Percentiles rank a stretch among this genome's conserved stretches.
These are phyloP conservation scores for Neurospora sp. DNA, from an alignment of 495 filamentous ascomycete species.

Conservation along the genomic window DNA sequence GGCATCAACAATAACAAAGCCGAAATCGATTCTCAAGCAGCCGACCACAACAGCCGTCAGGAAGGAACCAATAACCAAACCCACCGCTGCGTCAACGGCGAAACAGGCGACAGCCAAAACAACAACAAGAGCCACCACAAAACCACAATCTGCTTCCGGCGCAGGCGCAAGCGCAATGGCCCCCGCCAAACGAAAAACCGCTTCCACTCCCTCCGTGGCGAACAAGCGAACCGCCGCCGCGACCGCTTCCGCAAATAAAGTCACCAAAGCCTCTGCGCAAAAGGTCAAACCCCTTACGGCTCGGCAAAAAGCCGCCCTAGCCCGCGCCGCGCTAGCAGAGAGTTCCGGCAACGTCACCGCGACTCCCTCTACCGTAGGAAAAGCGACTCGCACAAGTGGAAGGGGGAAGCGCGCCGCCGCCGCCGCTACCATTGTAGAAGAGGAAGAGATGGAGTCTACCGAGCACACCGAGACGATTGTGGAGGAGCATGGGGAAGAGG, in stretches of 20 bases:
- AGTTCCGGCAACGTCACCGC: conserved; percentile 29
- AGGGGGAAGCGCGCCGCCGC: conserved; percentile 27
- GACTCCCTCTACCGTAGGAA: conserved; percentile 20
- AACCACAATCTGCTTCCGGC: conserved; percentile 3
- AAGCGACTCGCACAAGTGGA: conserved; percentile 15
- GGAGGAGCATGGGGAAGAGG: conserved; percentile 17
- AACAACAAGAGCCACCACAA: not conserved
- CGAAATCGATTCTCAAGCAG: not conserved
- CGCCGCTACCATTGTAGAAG: conserved; percentile 9
- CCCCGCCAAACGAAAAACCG: conserved; percentile 30
- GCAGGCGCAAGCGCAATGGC: conserved; percentile 22
- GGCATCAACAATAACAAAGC: not conserved
- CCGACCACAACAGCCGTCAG: not conserved
- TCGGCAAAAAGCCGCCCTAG: not conserved
- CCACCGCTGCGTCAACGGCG: not conserved
- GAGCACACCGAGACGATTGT: not conserved
- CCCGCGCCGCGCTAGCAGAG: conserved; percentile 35
- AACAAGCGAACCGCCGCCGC: conserved; percentile 8
- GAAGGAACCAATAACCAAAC: not conserved
- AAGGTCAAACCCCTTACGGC: conserved; percentile 8
- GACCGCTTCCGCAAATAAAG: conserved; percentile 23
- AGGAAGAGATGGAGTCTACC: conserved; percentile 21
- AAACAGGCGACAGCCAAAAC: not conserved
- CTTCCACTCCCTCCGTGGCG: not conserved
- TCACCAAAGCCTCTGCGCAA: conserved; percentile 23